Conservation (phyloP, 2,329 filamentous ascomycete genomes). For the Aspergillus brunneoviolaceus region DNA sequence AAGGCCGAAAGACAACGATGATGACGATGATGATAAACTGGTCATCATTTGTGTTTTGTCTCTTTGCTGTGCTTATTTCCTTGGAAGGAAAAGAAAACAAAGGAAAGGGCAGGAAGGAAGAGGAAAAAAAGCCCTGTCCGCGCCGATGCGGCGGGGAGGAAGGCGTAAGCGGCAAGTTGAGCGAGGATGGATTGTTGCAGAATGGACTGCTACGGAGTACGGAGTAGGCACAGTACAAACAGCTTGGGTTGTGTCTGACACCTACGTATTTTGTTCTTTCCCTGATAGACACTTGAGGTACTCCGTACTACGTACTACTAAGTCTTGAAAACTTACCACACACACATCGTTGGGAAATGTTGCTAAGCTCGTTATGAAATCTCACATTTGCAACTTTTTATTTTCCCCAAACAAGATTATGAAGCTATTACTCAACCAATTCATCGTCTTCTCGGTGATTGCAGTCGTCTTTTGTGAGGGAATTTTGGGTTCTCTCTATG, state of each 20-base stretch:
- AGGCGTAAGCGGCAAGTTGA: constrained; percentile 17
- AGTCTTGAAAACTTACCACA: background rate
- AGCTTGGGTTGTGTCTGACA: background rate
- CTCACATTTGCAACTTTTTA: too few species aligned
- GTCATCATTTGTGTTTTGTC: background rate
- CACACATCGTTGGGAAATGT: background rate
- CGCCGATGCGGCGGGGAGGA: background rate
- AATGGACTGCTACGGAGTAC: background rate
- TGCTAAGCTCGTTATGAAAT: background rate
- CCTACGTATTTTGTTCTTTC: background rate
- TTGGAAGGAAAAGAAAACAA: background rate
- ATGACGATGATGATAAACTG: too few species aligned
- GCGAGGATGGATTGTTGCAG: constrained; percentile 15
- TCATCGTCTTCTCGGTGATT: background rate
- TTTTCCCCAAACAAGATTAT: too few species aligned
- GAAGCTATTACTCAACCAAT: background rate
- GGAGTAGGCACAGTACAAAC: too few species aligned
- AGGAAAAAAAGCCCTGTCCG: background rate
- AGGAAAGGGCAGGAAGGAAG: too few species aligned
- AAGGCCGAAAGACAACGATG: background rate
- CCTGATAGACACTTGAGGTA: background rate
- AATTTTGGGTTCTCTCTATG: background rate
- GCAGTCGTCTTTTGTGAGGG: background rate
- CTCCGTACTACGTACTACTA: background rate
- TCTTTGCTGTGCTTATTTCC: background rate